Base-by-base conservation (phyloP, 2,329 filamentous ascomycete genomes). In the Thielaviopsis punctulata region DNA sequence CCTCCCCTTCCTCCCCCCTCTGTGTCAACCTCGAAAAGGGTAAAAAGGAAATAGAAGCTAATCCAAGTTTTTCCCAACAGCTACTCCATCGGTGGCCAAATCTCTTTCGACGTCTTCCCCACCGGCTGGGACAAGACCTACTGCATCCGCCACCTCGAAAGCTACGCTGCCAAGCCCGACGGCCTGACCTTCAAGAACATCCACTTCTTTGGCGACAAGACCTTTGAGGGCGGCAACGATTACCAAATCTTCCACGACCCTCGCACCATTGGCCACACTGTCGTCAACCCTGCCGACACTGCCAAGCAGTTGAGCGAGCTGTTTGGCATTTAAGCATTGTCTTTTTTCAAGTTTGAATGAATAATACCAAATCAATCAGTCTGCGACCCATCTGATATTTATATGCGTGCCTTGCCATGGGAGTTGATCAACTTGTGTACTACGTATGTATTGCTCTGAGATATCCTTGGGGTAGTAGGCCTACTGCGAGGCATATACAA, bases 181-280 rank as follows among this genome's bases (percentile, higher is more conserved):
- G 82, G 83, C 57, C 72, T 93, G 57, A 70, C 80, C 22, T 96
- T 90, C 73, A 86, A 79, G 59, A 90, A 78, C 45, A 84, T 96
- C 60, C 92, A 96, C 73, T 96, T 96, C 77, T 98, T 96, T 62
- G 92, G 92, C 58, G 92, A 98, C 75, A 98, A 96, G 81, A 86
- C 86, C 23, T 81, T 79, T 64, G 69, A 82, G 65, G 90, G 92
- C 57, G 92, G 92, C 56, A 98, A 96, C 66, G 92, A 98, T 69
- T 90, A 82, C 65, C 90, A 96, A 72, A 95, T 98, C 64, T 96
- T 83, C 68, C 73, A 70, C 58, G 90, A 96, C 65, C 63, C 75
- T 52, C 76, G 90, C 62, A 93, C 86, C 33, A 80, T 84, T 55
- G 92, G 92, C 1, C 92, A 98, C 69, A 73, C 81, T 23, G 92